phyloP scores from a whole-genome alignment of 2,329 filamentous ascomycete genomes.

The Hypoxylon sp. region DNA sequence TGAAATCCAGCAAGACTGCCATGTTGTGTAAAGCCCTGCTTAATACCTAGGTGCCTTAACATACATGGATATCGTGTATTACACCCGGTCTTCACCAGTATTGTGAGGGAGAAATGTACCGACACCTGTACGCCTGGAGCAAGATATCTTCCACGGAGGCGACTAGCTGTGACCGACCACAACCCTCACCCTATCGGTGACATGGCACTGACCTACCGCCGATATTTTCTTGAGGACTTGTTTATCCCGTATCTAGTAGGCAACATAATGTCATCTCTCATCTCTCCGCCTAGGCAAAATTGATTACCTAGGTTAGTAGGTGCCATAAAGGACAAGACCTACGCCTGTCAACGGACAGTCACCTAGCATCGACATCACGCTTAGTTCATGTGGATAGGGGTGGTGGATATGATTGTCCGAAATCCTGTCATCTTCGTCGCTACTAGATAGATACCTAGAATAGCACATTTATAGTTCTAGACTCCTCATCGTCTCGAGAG shows the following conservation, averaged over 20 bases:
- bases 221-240: not conserved
- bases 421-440: not conserved
- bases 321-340: not conserved
- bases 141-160: not conserved
- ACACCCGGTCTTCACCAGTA: not conserved
- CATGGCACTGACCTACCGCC: not conserved
- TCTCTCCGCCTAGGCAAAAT: not conserved
- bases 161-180: not conserved
- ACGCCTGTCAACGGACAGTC: not conserved
- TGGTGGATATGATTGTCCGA: not conserved
- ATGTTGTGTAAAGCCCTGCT: not conserved
- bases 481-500: not conserved
- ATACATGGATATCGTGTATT: not conserved
- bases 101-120: not conserved
- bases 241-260: not conserved
- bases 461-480: not conserved
- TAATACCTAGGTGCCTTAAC: not conserved
- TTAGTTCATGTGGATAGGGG: not conserved
- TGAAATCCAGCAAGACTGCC: not conserved
- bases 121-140: not conserved
- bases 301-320: not conserved
- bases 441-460: not conserved
- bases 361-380: not conserved
- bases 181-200: not conserved
- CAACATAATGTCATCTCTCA: not conserved